Evolutionary conservation across 306 rosid genomes (phyloP).

Genomic region (Trichosanthes cucumerina): DNA sequence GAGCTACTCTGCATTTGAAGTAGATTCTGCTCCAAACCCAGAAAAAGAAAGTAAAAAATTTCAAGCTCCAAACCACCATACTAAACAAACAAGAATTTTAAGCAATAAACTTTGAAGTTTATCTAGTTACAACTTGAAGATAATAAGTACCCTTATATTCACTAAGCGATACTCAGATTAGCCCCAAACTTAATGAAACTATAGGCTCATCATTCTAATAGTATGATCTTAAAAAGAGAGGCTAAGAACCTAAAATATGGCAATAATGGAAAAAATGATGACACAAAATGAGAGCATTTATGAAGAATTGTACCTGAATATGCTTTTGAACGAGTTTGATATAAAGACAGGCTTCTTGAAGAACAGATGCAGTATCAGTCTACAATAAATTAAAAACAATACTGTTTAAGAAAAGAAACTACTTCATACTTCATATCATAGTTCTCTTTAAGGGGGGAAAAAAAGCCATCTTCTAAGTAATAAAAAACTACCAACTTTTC

Average conservation of each 20-base stretch:
- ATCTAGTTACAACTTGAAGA: too few relatives aligned
- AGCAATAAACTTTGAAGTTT: not conserved
- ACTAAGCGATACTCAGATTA: not conserved
- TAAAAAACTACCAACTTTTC: conserved; percentile 38
- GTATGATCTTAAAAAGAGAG: not conserved
- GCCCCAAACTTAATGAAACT: not conserved
- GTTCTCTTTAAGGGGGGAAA: not conserved
- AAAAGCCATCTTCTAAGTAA: not conserved
- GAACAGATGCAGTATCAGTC: conserved; percentile 79
- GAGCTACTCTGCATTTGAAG: conserved; percentile 25
- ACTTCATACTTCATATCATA: not conserved
- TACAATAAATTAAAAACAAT: conserved; percentile 15
- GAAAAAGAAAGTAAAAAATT: not conserved
- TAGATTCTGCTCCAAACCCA: conserved; percentile 18
- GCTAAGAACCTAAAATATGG: not conserved
- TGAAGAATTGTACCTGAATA: conserved; percentile 33
- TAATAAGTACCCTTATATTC: not conserved
- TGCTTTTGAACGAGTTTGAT: conserved; percentile 55
- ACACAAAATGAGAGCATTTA: not conserved
- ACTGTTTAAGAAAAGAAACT: not conserved
- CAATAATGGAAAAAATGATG: not conserved
- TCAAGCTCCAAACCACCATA: not conserved
- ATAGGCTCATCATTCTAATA: not conserved
- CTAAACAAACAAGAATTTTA: not conserved
- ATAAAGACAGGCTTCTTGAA: conserved; percentile 59